phyloP scores from a whole-genome alignment of 257 asterid species.

The Solanum chaucha region DNA sequence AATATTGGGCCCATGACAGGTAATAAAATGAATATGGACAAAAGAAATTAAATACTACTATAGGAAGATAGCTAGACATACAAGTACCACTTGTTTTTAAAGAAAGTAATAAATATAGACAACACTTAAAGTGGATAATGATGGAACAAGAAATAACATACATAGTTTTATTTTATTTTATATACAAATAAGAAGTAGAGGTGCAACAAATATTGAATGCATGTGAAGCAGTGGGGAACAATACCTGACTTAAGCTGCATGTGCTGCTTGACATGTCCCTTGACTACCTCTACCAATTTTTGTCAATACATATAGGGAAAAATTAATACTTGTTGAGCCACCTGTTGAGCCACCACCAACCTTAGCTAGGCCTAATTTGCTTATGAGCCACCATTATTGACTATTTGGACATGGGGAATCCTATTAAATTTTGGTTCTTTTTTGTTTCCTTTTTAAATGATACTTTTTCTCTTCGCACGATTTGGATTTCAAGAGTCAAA shows the following conservation, averaged over 20 bases:
- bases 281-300: background rate
- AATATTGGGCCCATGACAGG: background rate
- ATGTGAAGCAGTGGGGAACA: background rate
- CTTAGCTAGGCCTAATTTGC: background rate
- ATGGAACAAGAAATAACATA: background rate
- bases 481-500: background rate
- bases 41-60: background rate
- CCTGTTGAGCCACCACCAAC: background rate
- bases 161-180: background rate
- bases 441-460: background rate
- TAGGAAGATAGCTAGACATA: background rate
- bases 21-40: background rate
- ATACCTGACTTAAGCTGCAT: background rate
- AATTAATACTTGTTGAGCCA: background rate
- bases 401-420: background rate
- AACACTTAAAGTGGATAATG: background rate
- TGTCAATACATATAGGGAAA: background rate
- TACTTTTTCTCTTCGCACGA: background rate
- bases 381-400: background rate
- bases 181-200: background rate
- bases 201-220: background rate
- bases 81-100: background rate
- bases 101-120: background rate
- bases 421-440: background rate
- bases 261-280: background rate